phyloP scores from a whole-genome alignment of 2,329 filamentous ascomycete genomes.

The Penicillium capsulatum region DNA sequence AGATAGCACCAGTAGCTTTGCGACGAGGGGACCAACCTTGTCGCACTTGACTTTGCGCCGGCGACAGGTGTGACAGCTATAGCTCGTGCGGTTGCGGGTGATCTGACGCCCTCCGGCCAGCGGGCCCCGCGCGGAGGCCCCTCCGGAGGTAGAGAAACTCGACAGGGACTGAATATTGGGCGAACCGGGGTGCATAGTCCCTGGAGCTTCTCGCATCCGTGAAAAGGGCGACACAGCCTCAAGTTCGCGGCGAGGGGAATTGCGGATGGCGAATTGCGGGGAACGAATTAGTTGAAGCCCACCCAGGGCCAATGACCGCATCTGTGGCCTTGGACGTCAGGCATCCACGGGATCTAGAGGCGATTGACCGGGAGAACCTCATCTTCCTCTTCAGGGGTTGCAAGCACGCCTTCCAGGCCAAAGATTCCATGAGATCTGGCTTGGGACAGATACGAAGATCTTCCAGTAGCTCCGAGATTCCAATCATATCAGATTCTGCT shows the following conservation, averaged over 20 bases:
- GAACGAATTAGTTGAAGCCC: conserved; percentile 3
- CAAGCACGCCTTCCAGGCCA: no score
- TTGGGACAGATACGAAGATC: no score
- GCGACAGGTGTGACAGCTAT: conserved; percentile 46
- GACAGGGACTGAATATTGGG: conserved; percentile 5
- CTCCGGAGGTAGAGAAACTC: conserved; percentile 6
- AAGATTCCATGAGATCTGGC: no score
- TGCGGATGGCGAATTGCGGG: conserved; percentile 15
- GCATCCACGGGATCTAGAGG: background rate
- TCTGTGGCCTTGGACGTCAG: background rate
- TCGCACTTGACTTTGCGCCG: conserved; percentile 48
- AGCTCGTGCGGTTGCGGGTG: conserved; percentile 46
- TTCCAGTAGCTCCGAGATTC: no score
- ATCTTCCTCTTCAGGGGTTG: no score
- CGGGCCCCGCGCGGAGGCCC: conserved; percentile 10
- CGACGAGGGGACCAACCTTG: conserved; percentile 29
- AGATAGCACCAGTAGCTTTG: background rate
- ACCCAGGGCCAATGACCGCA: conserved; percentile 9
- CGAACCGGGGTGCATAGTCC: conserved; percentile 17
- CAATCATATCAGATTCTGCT: no score
- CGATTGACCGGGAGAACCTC: no score
- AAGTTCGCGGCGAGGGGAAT: background rate
- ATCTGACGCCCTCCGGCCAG: conserved; percentile 40
- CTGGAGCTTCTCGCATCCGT: background rate
- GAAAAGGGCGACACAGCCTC: no score